These are phyloP conservation scores for Coelastrella sp. DNA, from an alignment of 139 green algal genomes.

Conservation along the genomic window DNA sequence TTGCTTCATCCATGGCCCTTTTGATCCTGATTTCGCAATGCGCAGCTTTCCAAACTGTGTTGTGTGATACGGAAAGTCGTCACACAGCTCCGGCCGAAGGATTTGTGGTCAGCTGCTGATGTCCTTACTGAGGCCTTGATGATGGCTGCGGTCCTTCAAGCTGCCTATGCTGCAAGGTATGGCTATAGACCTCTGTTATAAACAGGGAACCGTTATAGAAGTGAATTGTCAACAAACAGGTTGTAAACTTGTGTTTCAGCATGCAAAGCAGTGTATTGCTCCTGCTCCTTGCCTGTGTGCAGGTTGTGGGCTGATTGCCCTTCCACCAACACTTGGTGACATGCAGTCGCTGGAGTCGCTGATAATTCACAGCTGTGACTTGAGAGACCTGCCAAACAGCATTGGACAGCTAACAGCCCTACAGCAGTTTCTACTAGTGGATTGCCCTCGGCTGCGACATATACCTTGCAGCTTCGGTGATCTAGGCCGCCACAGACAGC, in stretches of 20 bases:
- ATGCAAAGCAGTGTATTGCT: background rate
- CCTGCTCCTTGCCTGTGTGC: background rate
- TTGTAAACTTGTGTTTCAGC: background rate
- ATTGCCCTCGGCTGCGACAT: background rate
- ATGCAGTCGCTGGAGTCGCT: background rate
- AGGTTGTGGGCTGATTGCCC: background rate
- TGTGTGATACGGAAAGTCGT: background rate
- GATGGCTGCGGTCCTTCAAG: background rate
- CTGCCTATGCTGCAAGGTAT: background rate
- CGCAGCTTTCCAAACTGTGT: too few species aligned
- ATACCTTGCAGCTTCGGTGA: background rate
- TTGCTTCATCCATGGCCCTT: too few species aligned
- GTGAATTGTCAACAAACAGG: too few species aligned
- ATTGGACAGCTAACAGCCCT: background rate
- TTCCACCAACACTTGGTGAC: background rate
- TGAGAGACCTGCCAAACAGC: background rate
- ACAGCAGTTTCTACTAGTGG: conserved; percentile 3
- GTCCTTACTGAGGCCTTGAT: background rate
- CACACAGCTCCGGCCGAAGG: background rate
- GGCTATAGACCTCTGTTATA: too few species aligned
- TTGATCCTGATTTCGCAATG: too few species aligned
- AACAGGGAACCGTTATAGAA: too few species aligned
- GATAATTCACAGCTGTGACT: background rate
- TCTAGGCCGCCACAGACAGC: background rate
- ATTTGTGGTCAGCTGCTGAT: background rate